Evolutionary conservation across 176 grass and related monocot genomes (phyloP).

Genomic region (Ampelocalamus luodianensis): DNA sequence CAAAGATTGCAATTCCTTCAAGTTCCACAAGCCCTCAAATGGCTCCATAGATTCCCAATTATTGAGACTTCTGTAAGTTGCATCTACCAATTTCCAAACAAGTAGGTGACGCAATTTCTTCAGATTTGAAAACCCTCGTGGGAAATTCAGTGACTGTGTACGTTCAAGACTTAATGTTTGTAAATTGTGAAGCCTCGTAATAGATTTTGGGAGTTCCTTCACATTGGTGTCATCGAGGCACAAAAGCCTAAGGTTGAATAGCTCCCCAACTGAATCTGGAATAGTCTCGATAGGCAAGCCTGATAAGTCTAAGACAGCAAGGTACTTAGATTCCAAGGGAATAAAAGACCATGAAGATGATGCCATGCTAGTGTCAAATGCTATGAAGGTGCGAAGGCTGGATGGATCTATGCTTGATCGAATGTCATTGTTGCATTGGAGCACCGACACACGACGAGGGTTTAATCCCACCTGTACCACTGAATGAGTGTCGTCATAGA

Average conservation of each 20-base stretch:
- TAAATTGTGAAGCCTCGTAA: constrained; percentile 45
- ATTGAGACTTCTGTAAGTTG: constrained; percentile 18
- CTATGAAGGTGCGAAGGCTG: constrained; percentile 45
- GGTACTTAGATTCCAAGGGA: constrained; percentile 28
- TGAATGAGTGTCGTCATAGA: constrained; percentile 18
- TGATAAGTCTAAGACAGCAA: constrained; percentile 50
- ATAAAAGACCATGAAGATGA: constrained; percentile 22
- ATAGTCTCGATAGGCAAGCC: constrained; percentile 31
- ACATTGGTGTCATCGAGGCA: constrained; percentile 46
- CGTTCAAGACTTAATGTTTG: constrained; percentile 48
- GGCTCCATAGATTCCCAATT: constrained; percentile 12
- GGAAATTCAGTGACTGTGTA: background rate
- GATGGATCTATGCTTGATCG: background rate
- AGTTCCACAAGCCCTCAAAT: constrained; percentile 45
- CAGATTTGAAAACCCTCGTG: constrained; percentile 3
- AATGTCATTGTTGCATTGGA: constrained; percentile 4
- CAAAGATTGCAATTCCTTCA: constrained; percentile 52
- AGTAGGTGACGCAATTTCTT: constrained; percentile 42
- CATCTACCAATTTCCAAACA: constrained; percentile 13
- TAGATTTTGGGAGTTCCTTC: constrained; percentile 52
- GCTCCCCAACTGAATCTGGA: constrained; percentile 32
- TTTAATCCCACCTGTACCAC: background rate
- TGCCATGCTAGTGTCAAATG: constrained; percentile 23
- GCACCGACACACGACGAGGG: constrained; percentile 27
- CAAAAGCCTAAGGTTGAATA: constrained; percentile 61